Base-by-base conservation (phyloP, 352 stramenopile genomes). In the Pythium coloratum region DNA sequence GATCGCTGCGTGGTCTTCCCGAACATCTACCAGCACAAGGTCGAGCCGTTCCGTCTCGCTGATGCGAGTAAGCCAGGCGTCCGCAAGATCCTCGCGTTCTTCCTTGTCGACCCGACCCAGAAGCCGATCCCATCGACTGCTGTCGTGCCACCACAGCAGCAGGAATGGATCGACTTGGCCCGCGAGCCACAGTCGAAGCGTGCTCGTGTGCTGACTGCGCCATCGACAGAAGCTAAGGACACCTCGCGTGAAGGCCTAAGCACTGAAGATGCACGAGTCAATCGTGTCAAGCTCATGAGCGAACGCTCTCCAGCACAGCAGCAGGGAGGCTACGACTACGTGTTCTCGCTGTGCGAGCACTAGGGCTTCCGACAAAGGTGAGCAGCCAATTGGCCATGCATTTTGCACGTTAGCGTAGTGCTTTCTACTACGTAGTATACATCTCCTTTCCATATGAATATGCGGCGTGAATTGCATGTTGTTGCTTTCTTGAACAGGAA, bases 61-160 rank as follows among this genome's bases (percentile, higher is more conserved):
- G 71, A 81, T 36, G 20, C 38, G 0, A 71, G 62, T 0, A 63
- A 67, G 55, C 60, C 60, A 1, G 68, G 71, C 0, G 59, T 70
- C 2, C 71, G 64, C 36, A 78, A 78, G 63, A 75, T 81, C 26
- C 30, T 81, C 9, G 66, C 68, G 28, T 81, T 81, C 55, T 77
- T 76, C 38, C 38, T 81, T 0, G 60, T 79, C 2, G 67, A 79
- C 49, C 72, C 62, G 0, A 51, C 47, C 0, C 55, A 70, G 33
- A 42, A 20, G 12, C 46, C 55, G 50, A 73, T 77, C 54, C 53
- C 66, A 20, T 79, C 71, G 38, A 76, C 69, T 0, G 64, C 69
- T 1, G 34, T 67, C 6, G 66, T 81, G 13, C 58, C 69, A 13
- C 71, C 75, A 26, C 75, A 81, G 66, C 75, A 81, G 71, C 38